Conservation (phyloP, 1,139 yeast genomes). For the Debaryomycetaceae sp. region DNA sequence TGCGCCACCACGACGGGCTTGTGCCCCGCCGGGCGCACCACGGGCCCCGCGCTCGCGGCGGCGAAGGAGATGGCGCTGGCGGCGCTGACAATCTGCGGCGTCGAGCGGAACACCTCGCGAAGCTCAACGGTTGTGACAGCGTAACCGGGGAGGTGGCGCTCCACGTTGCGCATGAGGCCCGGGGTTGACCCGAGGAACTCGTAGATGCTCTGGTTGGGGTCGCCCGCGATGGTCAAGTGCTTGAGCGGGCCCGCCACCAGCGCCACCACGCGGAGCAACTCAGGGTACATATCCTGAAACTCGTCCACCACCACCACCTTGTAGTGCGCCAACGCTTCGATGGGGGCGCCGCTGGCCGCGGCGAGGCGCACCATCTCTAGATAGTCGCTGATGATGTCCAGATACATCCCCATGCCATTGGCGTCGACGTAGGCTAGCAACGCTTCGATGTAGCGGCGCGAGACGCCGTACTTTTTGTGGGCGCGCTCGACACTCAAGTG, state of each 20-base stretch:
- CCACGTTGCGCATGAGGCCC: conserved; percentile 21
- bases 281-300: conserved; percentile 65
- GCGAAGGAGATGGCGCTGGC: conserved; percentile 28
- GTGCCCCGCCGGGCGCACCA: conserved; percentile 16
- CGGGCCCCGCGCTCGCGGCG: conserved; percentile 6
- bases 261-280: conserved; percentile 43
- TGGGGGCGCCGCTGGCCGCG: conserved; percentile 9
- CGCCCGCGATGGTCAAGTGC: conserved; percentile 69
- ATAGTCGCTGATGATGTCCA: conserved; percentile 32
- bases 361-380: conserved; percentile 21
- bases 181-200: conserved; percentile 57
- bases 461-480: conserved; percentile 19
- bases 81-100: conserved; percentile 49
- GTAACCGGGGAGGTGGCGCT: conserved; percentile 21
- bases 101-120: conserved; percentile 52
- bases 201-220: conserved; percentile 68
- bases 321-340: conserved; percentile 22
- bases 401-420: conserved; percentile 34
- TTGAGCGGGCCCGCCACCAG: conserved; percentile 22
- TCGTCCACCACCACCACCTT: conserved; percentile 62
- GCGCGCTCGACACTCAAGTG: conserved; percentile 21
- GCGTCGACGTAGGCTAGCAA: conserved; percentile 19
- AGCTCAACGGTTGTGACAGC: conserved; percentile 27
- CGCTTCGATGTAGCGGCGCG: conserved; percentile 18
- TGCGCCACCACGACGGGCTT: conserved; percentile 31